phyloP scores from a whole-genome alignment of 352 stramenopile species.

The Pythium volutum region DNA sequence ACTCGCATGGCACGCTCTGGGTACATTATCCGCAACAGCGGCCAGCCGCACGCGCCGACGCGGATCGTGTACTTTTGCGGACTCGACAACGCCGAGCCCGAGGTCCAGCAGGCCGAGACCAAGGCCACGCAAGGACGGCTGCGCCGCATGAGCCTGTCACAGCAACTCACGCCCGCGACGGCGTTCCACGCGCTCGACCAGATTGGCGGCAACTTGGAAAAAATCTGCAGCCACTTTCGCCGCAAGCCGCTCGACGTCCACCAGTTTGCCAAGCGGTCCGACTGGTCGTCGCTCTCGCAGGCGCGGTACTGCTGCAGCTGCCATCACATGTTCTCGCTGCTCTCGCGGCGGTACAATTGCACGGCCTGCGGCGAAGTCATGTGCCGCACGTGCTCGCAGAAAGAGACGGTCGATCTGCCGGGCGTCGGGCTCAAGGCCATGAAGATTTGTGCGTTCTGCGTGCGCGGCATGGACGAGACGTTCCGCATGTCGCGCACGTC shows the following conservation, averaged over 20 bases:
- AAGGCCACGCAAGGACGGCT: not conserved
- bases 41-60: slow-evolving; percentile 20
- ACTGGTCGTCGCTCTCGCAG: slow-evolving; percentile 14
- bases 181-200: slow-evolving; percentile 17
- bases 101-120: slow-evolving; percentile 15
- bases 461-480: slow-evolving; percentile 17
- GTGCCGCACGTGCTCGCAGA: slow-evolving; percentile 18
- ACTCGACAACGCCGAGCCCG: slow-evolving; percentile 8
- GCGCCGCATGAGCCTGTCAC: slow-evolving; percentile 6
- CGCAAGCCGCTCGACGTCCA: slow-evolving; percentile 15
- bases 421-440: slow-evolving; percentile 32
- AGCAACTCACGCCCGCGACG: slow-evolving; percentile 7
- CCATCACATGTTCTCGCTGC: slow-evolving; percentile 15
- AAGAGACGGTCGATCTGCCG: slow-evolving; percentile 26
- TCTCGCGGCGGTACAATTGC: slow-evolving; percentile 24
- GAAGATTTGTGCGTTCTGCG: slow-evolving; percentile 30
- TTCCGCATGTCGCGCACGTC: slow-evolving; percentile 15
- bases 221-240: slow-evolving; percentile 19
- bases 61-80: slow-evolving; percentile 23
- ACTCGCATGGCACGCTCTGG: slow-evolving; percentile 21
- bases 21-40: slow-evolving; percentile 32
- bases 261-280: slow-evolving; percentile 8
- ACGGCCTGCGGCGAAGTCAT: slow-evolving; percentile 22
- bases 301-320: slow-evolving; percentile 22
- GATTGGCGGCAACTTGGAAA: slow-evolving; percentile 18